Conservation (phyloP, 2,329 filamentous ascomycete species). For the Aspergillus thermomutatus region DNA sequence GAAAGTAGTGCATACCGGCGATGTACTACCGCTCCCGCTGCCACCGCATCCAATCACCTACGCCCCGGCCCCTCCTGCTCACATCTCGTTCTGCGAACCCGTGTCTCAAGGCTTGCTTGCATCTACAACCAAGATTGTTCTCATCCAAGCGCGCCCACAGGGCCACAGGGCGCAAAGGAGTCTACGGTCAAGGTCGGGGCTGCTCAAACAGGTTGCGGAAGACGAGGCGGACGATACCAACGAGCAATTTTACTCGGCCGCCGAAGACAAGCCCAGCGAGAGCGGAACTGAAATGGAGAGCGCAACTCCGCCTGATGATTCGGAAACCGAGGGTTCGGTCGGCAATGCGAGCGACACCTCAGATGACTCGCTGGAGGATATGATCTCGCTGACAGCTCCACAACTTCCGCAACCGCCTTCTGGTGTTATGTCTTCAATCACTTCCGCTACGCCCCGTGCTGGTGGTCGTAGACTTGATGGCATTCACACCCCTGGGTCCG, state of each 20-base stretch:
- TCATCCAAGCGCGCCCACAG: constrained; percentile 55
- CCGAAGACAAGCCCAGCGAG: constrained; percentile 64
- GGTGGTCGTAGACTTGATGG: constrained; percentile 69
- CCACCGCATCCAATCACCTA: constrained; percentile 81
- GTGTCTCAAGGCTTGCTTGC: constrained; percentile 82
- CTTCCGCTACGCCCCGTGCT: constrained; percentile 76
- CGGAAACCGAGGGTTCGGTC: constrained; percentile 53
- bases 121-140: constrained; percentile 75
- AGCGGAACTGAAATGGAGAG: constrained; percentile 48
- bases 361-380: constrained; percentile 87
- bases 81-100: constrained; percentile 89
- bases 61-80: constrained; percentile 76
- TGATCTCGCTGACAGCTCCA: constrained; percentile 84
- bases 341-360: constrained; percentile 70
- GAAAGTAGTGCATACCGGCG: constrained; percentile 77
- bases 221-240: constrained; percentile 76
- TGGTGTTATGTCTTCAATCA: constrained; percentile 75
- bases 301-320: constrained; percentile 57
- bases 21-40: constrained; percentile 75
- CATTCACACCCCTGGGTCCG: constrained; percentile 76
- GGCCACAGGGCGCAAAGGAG: constrained; percentile 42
- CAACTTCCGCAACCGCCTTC: constrained; percentile 72
- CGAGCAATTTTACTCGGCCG: constrained; percentile 89
- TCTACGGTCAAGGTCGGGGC: constrained; percentile 47
- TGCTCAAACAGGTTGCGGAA: constrained; percentile 57